Base-by-base conservation (phyloP, 139 green algal genomes). In the Microglena sp. region DNA sequence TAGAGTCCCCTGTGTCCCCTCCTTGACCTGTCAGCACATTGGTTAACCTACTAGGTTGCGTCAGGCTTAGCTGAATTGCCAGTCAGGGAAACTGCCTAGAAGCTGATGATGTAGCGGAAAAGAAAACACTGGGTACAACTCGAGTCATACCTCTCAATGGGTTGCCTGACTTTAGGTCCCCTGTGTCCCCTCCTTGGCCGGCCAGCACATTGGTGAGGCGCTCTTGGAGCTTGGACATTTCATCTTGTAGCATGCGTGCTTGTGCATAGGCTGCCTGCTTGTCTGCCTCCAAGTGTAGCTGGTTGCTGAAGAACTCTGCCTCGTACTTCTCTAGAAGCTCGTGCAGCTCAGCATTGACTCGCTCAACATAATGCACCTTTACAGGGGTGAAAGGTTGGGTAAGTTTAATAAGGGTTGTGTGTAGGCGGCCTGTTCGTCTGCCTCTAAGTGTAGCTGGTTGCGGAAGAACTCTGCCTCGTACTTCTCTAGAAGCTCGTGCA, bases 311-410 rank as follows among this genome's bases (percentile, higher is more conserved):
- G 67, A 77, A 76, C 66, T 79, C 72, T 8, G 44, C 45, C 69
- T 84, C 77, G 58, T 80, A 73, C 62, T 75, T 72, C 46, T 81
- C 69, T 66, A 90, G 64, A 33, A 82, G 68, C 46, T 79, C 77
- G 70, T 82, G 77, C 57, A 87, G 81, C 74, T 83, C 78, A 0
- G 65, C 70, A 40, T 83, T 84, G n/a, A 83, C 76, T 22, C 72
- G 61, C 73, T 86, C 79, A 55, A 78, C 63, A 66, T 84, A 86
- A 62, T 69, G 58, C 11, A 84, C 71, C 44, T 68, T 59, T 59
- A 24, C 5, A n/a, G n/a, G n/a, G n/a, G n/a, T n/a, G n/a, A n/a
- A n/a, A n/a, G n/a, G n/a, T n/a, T n/a, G n/a, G n/a, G n/a, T n/a
- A n/a, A n/a, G n/a, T n/a, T n/a, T n/a, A n/a, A n/a, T n/a, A n/a